Percentiles rank a stretch among this genome's conserved stretches.
phyloP scores from a whole-genome alignment of 2,329 filamentous ascomycete genomes.

The Fusarium austroafricanum region DNA sequence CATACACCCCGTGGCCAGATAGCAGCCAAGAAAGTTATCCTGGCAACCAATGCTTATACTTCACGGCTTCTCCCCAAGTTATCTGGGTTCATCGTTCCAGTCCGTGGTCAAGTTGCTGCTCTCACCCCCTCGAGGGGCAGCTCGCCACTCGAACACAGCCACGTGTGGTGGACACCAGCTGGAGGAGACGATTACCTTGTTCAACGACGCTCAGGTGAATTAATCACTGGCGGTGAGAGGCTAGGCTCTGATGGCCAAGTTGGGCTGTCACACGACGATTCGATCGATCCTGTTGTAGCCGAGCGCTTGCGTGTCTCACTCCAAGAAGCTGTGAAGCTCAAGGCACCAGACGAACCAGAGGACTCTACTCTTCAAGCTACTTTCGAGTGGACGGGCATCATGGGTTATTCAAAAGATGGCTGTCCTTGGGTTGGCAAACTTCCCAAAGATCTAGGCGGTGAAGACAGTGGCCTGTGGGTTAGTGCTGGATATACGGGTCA shows the following conservation, averaged over 20 bases:
- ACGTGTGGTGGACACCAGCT: constrained; percentile 66
- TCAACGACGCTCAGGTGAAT: constrained; percentile 70
- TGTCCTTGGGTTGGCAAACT: constrained; percentile 78
- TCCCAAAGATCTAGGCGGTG: constrained; percentile 61
- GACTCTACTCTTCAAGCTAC: constrained; percentile 61
- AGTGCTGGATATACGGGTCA: constrained; percentile 78
- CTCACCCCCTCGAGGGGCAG: constrained; percentile 65
- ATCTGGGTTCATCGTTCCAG: constrained; percentile 78
- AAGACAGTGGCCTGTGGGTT: constrained; percentile 66
- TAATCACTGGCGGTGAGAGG: constrained; percentile 79
- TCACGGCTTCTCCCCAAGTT: constrained; percentile 78
- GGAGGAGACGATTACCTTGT: constrained; percentile 78
- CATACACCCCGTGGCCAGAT: constrained; percentile 77
- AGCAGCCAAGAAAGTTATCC: constrained; percentile 70
- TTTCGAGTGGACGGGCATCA: constrained; percentile 83
- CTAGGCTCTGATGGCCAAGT: constrained; percentile 60
- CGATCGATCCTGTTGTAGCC: constrained; percentile 67
- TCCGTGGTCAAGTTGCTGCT: constrained; percentile 78
- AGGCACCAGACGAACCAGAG: constrained; percentile 49
- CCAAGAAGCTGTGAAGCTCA: constrained; percentile 56
- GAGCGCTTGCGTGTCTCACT: constrained; percentile 64
- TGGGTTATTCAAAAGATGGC: constrained; percentile 78
- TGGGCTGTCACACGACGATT: constrained; percentile 69
- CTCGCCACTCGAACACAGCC: constrained; percentile 64
- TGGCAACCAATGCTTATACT: constrained; percentile 88